Evolutionary conservation across 805 yeast genomes (phyloP).

Genomic region (Kluyveromyces wickerhamii): DNA sequence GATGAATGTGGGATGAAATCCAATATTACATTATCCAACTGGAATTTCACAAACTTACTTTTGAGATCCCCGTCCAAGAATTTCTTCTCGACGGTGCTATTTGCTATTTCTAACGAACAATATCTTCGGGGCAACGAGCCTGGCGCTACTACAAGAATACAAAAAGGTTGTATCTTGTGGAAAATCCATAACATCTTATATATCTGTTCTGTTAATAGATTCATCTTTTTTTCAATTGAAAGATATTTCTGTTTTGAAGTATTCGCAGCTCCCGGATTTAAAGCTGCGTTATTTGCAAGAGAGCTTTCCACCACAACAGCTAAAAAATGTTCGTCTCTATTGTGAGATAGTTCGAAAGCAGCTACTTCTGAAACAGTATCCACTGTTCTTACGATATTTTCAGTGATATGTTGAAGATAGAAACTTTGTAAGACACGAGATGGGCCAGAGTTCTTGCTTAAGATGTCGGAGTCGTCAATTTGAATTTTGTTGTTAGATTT

Average conservation of each 20-base stretch:
- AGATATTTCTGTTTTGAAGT: slow-evolving; percentile 12
- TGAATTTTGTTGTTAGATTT: not conserved
- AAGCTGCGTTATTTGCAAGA: slow-evolving; percentile 28
- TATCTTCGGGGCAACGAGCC: slow-evolving; percentile 75
- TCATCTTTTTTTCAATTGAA: slow-evolving; percentile 23
- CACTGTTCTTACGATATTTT: slow-evolving; percentile 73
- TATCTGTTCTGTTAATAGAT: slow-evolving; percentile 28
- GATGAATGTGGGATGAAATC: slow-evolving; percentile 30
- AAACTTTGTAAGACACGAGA: slow-evolving; percentile 37
- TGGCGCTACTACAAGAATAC: slow-evolving; percentile 72
- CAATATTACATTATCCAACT: slow-evolving; percentile 28
- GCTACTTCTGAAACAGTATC: slow-evolving; percentile 83
- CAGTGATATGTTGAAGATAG: slow-evolving; percentile 80
- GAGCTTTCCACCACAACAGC: slow-evolving; percentile 79
- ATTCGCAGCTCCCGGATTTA: slow-evolving; percentile 8
- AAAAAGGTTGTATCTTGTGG: slow-evolving; percentile 73
- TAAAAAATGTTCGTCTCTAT: slow-evolving; percentile 63
- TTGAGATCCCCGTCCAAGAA: slow-evolving; percentile 72
- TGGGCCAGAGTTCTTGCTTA: slow-evolving; percentile 1
- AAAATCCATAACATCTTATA: slow-evolving; percentile 33
- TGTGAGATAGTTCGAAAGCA: slow-evolving; percentile 56
- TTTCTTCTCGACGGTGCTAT: slow-evolving; percentile 70
- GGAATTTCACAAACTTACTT: slow-evolving; percentile 76
- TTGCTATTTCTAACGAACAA: slow-evolving; percentile 79
- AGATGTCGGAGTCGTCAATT: not conserved